Base-by-base conservation (phyloP, 2,329 filamentous ascomycete genomes). In the Xylaria polymorpha region DNA sequence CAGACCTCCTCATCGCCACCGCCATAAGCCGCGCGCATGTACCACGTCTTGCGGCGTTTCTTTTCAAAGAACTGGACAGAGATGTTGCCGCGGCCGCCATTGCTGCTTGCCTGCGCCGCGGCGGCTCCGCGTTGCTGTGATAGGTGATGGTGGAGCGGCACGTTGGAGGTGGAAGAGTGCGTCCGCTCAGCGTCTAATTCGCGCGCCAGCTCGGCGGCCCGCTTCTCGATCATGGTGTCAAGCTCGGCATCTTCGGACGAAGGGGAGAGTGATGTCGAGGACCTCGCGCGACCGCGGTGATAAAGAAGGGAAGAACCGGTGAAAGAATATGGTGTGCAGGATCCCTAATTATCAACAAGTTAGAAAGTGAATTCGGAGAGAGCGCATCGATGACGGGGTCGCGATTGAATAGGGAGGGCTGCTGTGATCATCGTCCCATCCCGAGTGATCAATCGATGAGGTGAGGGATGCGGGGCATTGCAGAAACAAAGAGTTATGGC, bases 321-420 rank as follows among this genome's bases (percentile, higher is more conserved):
- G 94, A 87, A 98, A 98, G 89, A 98, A 99, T 80, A 98, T 98
- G 60, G 94, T 97, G 81, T 98, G 94, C 59, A 98, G 88, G 79
- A 98, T 92, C 72, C 92, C 95, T 97, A 76, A 44, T 4, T 29
- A 20, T 1, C 10, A 14, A 5, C n/a, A 8, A 56, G 53, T 68
- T n/a, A 62, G 63, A 55, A 56, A 10, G 9, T 2, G 46, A 15
- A n/a, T 57, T 48, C 63, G 50, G 70, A 68, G 70, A 70, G 71
- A 2, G 25, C 41, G 41, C 15, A 5, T 6, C 39, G 43, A 68
- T 66, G 53, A 55, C 62, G 10, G 32, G 69, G 69, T 63, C 71
- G 55, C 64, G 50, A 32, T 14, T n/a, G 10, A 10, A 50, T 20
- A 12, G 22, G 46, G 20, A 50, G 20, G 12, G 9, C 20, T 9